These are phyloP conservation scores for Phytopythium cucurbitacearum DNA, from an alignment of 352 stramenopile genomes.

Conservation along the genomic window DNA sequence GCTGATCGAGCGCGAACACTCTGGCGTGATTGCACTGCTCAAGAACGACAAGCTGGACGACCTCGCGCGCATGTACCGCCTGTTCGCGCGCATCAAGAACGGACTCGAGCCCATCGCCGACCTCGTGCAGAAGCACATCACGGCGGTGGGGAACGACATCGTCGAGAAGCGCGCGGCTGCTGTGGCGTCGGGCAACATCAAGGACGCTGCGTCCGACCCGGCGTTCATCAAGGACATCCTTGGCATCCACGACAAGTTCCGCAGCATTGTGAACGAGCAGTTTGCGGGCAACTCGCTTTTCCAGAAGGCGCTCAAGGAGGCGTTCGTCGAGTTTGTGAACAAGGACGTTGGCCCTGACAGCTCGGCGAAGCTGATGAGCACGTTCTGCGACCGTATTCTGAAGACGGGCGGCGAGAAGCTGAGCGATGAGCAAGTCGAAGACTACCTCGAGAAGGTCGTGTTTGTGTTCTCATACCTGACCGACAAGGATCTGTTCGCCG, in stretches of 20 bases:
- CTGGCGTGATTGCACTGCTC: conserved; percentile 93
- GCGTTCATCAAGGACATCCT: conserved; percentile 99
- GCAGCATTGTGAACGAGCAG: conserved; percentile 95
- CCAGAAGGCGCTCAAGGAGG: conserved; percentile 99
- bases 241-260: conserved; percentile 97
- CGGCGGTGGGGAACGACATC: conserved; percentile 83
- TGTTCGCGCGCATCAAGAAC: conserved; percentile 96
- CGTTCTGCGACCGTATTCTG: conserved; percentile 98
- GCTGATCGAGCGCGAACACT: conserved; percentile 98
- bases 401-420: conserved; percentile 98
- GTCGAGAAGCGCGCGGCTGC: conserved; percentile 81
- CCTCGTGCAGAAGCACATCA: conserved; percentile 96
- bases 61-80: conserved; percentile 96
- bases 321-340: conserved; percentile 99
- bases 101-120: conserved; percentile 96
- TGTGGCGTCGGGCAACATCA: conserved; percentile 90
- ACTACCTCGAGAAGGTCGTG: conserved; percentile 97
- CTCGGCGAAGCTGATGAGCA: conserved; percentile 99
- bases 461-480: conserved; percentile 99
- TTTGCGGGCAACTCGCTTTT: conserved; percentile 97
- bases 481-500: conserved; percentile 99
- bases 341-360: conserved; percentile 96
- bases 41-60: conserved; percentile 98
- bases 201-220: conserved; percentile 90
- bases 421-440: conserved; percentile 95